Evolutionary conservation across 2,329 filamentous ascomycete genomes (phyloP).

Genomic region (Fusarium oligoseptatum): DNA sequence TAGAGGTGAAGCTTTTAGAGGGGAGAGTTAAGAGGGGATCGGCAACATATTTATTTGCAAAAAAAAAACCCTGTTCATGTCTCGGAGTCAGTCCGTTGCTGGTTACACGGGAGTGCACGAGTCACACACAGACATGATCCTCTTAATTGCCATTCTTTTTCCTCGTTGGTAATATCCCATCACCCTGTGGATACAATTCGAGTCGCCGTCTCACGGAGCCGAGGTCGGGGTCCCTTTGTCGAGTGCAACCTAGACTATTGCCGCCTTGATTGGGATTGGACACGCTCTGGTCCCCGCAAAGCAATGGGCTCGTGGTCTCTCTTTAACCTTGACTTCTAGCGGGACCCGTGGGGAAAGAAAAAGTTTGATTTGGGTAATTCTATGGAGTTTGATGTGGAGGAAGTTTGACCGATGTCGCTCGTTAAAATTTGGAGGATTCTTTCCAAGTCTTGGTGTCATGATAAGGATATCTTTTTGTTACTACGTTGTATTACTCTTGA

Average conservation of each 20-base stretch:
- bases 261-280: background rate
- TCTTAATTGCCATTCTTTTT: slow-evolving; percentile 4
- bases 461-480: background rate
- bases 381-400: background rate
- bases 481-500: background rate
- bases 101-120: slow-evolving; percentile 13
- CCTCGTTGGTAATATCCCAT: slow-evolving; percentile 21
- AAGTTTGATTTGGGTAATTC: slow-evolving; percentile 13
- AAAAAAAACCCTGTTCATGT: slow-evolving; percentile 14
- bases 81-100: slow-evolving; percentile 31
- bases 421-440: background rate
- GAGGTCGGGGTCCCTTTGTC: slow-evolving; percentile 31
- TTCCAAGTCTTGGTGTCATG: background rate
- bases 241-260: slow-evolving; percentile 6
- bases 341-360: slow-evolving; percentile 10
- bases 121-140: slow-evolving; percentile 12
- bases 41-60: background rate
- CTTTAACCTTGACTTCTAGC: background rate
- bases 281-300: slow-evolving; percentile 17
- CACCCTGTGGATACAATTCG: slow-evolving; percentile 16
- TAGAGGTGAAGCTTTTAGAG: background rate
- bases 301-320: slow-evolving; percentile 26
- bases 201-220: slow-evolving; percentile 18
- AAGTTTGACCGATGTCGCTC: slow-evolving; percentile 37
- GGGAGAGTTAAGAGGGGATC: background rate